Evolutionary conservation across 805 yeast species (phyloP).

Genomic region (Lipomyces spencermartinsiae): DNA sequence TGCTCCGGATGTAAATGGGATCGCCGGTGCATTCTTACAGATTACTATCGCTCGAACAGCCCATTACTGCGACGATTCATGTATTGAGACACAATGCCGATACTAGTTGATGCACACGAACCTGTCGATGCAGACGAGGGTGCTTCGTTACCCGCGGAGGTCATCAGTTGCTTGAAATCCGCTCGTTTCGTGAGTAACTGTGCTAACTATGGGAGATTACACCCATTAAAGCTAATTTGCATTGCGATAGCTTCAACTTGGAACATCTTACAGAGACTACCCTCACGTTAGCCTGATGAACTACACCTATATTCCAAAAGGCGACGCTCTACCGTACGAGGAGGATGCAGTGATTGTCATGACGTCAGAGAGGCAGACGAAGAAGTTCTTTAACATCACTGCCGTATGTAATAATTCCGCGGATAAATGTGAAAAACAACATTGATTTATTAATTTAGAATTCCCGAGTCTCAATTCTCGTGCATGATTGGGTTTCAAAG

Average conservation of each 20-base stretch:
- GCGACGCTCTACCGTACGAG: conserved; percentile 46
- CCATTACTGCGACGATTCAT: neutral
- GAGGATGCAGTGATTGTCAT: conserved; percentile 64
- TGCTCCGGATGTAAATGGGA: too few species aligned
- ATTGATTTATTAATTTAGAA: conserved; percentile 49
- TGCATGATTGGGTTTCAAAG: conserved; percentile 87
- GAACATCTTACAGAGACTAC: conserved; percentile 71
- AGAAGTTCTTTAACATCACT: conserved; percentile 72
- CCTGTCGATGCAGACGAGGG: conserved; percentile 5
- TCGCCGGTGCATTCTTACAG: too few species aligned
- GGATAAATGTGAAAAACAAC: neutral
- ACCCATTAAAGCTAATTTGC: neutral
- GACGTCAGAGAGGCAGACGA: conserved; percentile 73
- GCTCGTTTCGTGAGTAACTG: conserved; percentile 30
- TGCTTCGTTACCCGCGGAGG: conserved; percentile 29
- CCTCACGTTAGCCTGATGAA: conserved; percentile 95
- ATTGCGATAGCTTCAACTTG: conserved; percentile 67
- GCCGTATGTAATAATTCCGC: conserved; percentile 32
- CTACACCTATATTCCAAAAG: conserved; percentile 65
- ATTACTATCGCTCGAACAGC: neutral
- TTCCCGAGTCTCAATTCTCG: conserved; percentile 78
- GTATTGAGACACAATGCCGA: neutral
- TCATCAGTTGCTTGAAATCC: conserved; percentile 30
- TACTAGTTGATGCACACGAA: neutral
- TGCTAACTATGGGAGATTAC: neutral